Percentiles rank a stretch among this genome's conserved stretches.
These are phyloP conservation scores for Phoenix dactylifera DNA, from an alignment of 176 grass and related monocot species.

Conservation along the genomic window DNA sequence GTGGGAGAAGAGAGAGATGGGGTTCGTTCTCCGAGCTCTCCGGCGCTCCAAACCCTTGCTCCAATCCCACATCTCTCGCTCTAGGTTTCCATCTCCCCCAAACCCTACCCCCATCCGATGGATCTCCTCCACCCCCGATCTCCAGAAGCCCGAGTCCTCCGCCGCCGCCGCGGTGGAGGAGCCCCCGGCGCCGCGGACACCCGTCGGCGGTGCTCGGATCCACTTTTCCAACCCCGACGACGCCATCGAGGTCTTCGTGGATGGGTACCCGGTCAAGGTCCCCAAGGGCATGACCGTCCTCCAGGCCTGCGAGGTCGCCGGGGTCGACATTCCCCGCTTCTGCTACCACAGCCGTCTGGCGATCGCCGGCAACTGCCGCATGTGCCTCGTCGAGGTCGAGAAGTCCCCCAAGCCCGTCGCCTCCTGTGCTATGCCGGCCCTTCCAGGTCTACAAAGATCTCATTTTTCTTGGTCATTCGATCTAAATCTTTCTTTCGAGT, in stretches of 20 bases:
- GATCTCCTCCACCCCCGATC: constrained; percentile 58
- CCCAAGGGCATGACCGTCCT: constrained; percentile 94
- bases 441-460: constrained; percentile 47
- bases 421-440: constrained; percentile 92
- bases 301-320: constrained; percentile 95
- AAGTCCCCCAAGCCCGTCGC: constrained; percentile 99
- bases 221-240: constrained; percentile 70
- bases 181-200: constrained; percentile 29
- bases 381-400: constrained; percentile 99
- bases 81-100: constrained; percentile 2
- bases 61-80: constrained; percentile 18
- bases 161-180: constrained; percentile 30
- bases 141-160: constrained; percentile 47
- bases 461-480: neutral
- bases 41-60: constrained; percentile 44
- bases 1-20: constrained; percentile 25
- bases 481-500: neutral
- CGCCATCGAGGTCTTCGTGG: constrained; percentile 89
- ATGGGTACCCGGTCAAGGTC: constrained; percentile 85
- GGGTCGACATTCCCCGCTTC: constrained; percentile 89
- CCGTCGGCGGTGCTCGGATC: constrained; percentile 65
- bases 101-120: constrained; percentile 37
- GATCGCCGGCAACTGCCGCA: constrained; percentile 90
- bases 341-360: constrained; percentile 95
- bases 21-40: constrained; percentile 62